A percentile compares a stretch with the other conserved stretches of the same genome.
Conservation (phyloP, 441 rosid genomes). For the Populus hybrid region DNA sequence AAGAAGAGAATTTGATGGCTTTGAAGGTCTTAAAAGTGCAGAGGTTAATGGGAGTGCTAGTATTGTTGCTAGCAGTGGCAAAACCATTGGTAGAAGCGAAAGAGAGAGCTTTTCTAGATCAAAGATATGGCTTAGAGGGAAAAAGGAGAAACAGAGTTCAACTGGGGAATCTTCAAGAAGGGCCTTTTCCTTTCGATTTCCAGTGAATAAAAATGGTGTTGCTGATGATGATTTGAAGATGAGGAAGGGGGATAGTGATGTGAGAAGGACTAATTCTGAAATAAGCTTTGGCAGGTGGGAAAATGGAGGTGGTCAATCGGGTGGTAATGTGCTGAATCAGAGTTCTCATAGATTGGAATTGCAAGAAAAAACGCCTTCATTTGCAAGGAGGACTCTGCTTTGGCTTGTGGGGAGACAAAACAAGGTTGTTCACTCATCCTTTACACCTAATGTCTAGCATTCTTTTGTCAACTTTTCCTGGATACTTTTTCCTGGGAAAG, state of each 20-base stretch:
- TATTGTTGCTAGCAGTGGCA: slow-evolving; percentile 19
- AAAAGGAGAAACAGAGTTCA: slow-evolving; percentile 40
- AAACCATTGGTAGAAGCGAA: slow-evolving; percentile 29
- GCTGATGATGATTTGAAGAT: slow-evolving; percentile 24
- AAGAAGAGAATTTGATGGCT: slow-evolving; percentile 48
- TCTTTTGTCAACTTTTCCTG: slow-evolving; percentile 10
- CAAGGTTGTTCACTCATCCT: slow-evolving; percentile 82
- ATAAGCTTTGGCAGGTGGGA: slow-evolving; percentile 34
- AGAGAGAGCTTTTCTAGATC: slow-evolving; percentile 86
- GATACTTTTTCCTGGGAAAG: slow-evolving; percentile 27
- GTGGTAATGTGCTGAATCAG: slow-evolving; percentile 52
- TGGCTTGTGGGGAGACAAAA: slow-evolving; percentile 89
- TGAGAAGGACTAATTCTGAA: slow-evolving; percentile 31
- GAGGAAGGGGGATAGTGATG: slow-evolving; percentile 22
- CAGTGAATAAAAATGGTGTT: slow-evolving; percentile 25
- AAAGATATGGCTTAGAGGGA: slow-evolving; percentile 74
- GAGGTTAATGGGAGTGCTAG: slow-evolving; percentile 23
- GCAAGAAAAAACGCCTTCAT: slow-evolving; percentile 70
- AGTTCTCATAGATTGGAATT: slow-evolving; percentile 42
- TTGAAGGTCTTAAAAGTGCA: slow-evolving; percentile 32
- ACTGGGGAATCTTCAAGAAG: slow-evolving; percentile 49
- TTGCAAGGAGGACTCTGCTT: slow-evolving; percentile 87
- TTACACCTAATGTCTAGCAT: slow-evolving; percentile 51
- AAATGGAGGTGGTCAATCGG: slow-evolving; percentile 32
- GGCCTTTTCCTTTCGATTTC: slow-evolving; percentile 71